A percentile compares a stretch with the other conserved stretches of the same genome.
Evolutionary conservation across 2,329 filamentous ascomycete species (phyloP).

Genomic region (Aspergillus oerlinghausenensis): DNA sequence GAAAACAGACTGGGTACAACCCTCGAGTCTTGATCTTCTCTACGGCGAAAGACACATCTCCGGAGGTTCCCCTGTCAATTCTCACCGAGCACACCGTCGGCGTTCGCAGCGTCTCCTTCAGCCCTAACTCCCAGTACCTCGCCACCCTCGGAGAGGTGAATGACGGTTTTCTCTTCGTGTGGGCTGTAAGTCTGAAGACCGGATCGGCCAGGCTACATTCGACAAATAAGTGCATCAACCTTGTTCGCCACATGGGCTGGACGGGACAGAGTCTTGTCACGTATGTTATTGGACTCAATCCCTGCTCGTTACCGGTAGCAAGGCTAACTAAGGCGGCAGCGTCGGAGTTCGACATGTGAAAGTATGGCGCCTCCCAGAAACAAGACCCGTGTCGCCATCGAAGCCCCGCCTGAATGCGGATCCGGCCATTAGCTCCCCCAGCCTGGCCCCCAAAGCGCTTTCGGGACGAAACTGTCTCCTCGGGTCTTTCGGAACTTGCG

Average conservation of each 20-base stretch:
- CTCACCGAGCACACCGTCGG: conserved; percentile 88
- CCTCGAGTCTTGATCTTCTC: conserved; percentile 89
- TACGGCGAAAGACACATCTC: conserved; percentile 67
- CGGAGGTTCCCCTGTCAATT: conserved; percentile 76
- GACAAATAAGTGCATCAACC: conserved; percentile 89
- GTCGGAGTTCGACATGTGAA: conserved; percentile 89
- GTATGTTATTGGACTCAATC: conserved; percentile 28
- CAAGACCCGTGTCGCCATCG: conserved; percentile 54
- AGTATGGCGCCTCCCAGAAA: conserved; percentile 80
- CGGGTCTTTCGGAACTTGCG: conserved; percentile 73
- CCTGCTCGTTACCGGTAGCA: neutral
- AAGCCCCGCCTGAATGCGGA: conserved; percentile 55
- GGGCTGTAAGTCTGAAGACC: conserved; percentile 77
- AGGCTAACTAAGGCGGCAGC: conserved; percentile 16
- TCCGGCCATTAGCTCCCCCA: conserved; percentile 28
- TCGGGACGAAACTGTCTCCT: conserved; percentile 84
- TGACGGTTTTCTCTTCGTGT: conserved; percentile 90
- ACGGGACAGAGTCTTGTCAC: conserved; percentile 79
- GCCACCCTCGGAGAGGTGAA: conserved; percentile 85
- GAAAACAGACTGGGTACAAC: conserved; percentile 71
- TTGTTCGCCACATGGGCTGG: conserved; percentile 84
- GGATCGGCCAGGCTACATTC: conserved; percentile 74
- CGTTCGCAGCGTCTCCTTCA: conserved; percentile 84
- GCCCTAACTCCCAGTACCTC: conserved; percentile 76
- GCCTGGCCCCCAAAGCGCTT: conserved; percentile 61